Evolutionary conservation across 352 stramenopile species (phyloP), one percentile per base, ranked within the genome.

Genomic region (Plasmopara viticola): DNA sequence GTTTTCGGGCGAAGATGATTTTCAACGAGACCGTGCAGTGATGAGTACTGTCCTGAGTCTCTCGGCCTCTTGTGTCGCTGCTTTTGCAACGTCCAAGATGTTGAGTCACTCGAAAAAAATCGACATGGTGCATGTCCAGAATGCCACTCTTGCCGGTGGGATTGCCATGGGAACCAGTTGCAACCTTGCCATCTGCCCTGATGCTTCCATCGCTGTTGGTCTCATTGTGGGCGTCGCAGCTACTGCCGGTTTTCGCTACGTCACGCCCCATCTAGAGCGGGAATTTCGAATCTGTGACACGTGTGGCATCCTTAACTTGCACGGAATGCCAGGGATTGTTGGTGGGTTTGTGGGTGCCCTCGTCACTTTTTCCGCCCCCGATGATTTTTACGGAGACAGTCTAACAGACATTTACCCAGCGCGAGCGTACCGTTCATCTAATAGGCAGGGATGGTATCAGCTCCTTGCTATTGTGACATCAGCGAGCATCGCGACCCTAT

Each of bases 41-140:
- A 70, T 94, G 52, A 81, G 88, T 64, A 95, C 85, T 2, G 58
- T 94, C 6, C 64, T 93, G n/a, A 80, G 77, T 15, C 82, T 95
- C 31, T 60, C 66, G 12, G 70, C 75, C 1, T 83, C 72, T 9
- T 90, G 76, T n/a, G 68, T 62, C 0, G 58, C 69, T 2, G 66
- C 85, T 0, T 95, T 93, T 44, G 76, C 59, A 0, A 55, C 75
- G 0, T 78, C 68, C 9, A 63, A 66, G 14, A 7, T 78, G 4
- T 35, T 86, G 29, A 72, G 61, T 13, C 53, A 63, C 14, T 50
- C 54, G 6, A 87, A 87, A 57, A 86, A 86, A 51, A 80, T 90
- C 40, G 76, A 92, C 62, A 86, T 90, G 70, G 81, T 91, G 14
- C 80, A 95, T 54, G 37, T 95, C 9, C 74, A 87, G 34, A 95